Percentiles rank a stretch among this genome's conserved stretches.
These are phyloP conservation scores for Triticum urartu DNA, from an alignment of 176 grass and related monocot genomes.

Conservation along the genomic window DNA sequence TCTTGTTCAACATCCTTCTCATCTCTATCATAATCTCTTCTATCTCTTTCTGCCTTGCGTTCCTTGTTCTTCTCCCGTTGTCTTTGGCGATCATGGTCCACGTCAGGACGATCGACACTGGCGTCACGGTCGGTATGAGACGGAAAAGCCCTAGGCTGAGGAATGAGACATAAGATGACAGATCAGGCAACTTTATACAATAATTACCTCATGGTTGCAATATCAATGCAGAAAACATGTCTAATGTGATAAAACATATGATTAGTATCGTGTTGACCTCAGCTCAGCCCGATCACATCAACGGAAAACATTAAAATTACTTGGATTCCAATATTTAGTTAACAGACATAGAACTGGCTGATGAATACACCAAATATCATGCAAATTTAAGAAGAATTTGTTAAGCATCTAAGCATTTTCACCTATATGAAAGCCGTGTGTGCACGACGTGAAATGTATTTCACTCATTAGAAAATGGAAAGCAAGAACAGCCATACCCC, in stretches of 20 bases:
- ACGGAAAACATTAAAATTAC: background rate
- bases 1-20: slow-evolving; percentile 89
- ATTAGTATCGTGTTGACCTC: slow-evolving; percentile 2
- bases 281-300: background rate
- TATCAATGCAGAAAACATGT: background rate
- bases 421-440: background rate
- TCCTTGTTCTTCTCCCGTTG: slow-evolving; percentile 84
- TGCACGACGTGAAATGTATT: background rate
- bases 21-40: slow-evolving; percentile 76
- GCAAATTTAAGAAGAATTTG: background rate
- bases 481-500: background rate
- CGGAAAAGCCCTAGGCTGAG: slow-evolving; percentile 65
- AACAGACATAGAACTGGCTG: background rate
- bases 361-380: background rate
- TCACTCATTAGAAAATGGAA: background rate
- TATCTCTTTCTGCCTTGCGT: slow-evolving; percentile 77
- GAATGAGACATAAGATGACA: slow-evolving; percentile 9
- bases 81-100: slow-evolving; percentile 81
- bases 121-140: slow-evolving; percentile 67
- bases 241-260: background rate
- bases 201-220: background rate
- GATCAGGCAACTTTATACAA: slow-evolving; percentile 5
- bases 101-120: slow-evolving; percentile 85
- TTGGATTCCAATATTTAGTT: background rate
- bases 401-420: background rate